phyloP scores from a whole-genome alignment of 1,284 basidiomycete species.

The Nidula niveotomentosa region DNA sequence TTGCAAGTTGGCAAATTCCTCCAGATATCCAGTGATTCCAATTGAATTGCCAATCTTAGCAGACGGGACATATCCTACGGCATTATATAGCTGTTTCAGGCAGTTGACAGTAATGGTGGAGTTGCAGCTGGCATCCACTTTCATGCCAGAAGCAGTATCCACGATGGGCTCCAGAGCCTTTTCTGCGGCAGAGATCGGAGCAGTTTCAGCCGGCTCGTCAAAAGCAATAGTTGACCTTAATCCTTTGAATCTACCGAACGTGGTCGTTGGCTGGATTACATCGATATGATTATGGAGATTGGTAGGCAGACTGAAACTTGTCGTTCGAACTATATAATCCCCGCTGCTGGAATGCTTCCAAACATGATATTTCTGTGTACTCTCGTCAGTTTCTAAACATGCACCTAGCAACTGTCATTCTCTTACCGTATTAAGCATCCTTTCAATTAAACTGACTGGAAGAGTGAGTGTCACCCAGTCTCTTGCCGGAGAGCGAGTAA shows the following conservation, averaged over 20 bases:
- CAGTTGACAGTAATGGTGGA: conserved; percentile 50
- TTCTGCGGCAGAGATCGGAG: conserved; percentile 27
- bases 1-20: conserved; percentile 50
- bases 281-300: conserved; percentile 65
- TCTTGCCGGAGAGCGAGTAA: conserved; percentile 56
- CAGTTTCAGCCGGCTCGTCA: conserved; percentile 6
- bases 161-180: too few relatives aligned
- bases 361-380: conserved; percentile 54
- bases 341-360: conserved; percentile 57
- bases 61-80: conserved; percentile 39
- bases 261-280: conserved; percentile 73
- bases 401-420: neutral
- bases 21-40: conserved; percentile 55
- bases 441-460: conserved; percentile 60
- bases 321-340: conserved; percentile 62
- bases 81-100: conserved; percentile 50
- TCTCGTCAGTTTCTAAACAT: neutral
- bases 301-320: conserved; percentile 66
- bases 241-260: conserved; percentile 55
- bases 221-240: conserved; percentile 43
- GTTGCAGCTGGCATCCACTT: conserved; percentile 51
- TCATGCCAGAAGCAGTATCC: conserved; percentile 12
- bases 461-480: conserved; percentile 70
- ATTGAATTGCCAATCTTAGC: conserved; percentile 42
- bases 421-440: conserved; percentile 67